Evolutionary conservation across 805 yeast genomes (phyloP), one percentile per base, ranked within the genome.

Genomic region (Helenozyma rhizophorensis): DNA sequence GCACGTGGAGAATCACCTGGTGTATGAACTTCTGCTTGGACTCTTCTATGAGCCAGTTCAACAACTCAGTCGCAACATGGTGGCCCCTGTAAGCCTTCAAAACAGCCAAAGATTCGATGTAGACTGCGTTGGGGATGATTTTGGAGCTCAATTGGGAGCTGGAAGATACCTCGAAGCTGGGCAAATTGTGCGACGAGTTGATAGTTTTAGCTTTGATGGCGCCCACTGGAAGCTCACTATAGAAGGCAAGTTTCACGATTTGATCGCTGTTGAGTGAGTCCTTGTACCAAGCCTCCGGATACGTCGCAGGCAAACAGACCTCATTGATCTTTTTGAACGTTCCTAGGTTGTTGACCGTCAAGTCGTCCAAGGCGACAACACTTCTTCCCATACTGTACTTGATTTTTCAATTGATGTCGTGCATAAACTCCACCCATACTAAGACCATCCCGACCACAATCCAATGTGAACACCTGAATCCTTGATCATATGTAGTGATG

Each of bases 191-290:
- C 10, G 61, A 47, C 14, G 74, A 64, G 36, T 69, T 67, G 33
- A 71, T 59, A 7, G 68, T 57, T 43, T 65, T 68, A 34, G 83
- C 80, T 39, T 79, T 78, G 30, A 87, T 61, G 4, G 78, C 81
- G 11, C 93, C 96, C 4, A 87, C 90, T 6, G 95, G 87, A 5
- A 83, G 73, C 49, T 83, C 95, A 30, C 81, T 73, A 56, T 70
- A 82, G 58, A 68, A 83, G 0, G 81, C 83, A 34, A 78, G 60
- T 49, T 79, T 70, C 21, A 71, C 69, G 21, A 81, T 59, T 18
- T 76, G 79, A 15, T 67, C 76, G 2, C 65, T 49, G 2, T 66
- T 60, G 16, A 70, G 54, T 10, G 76, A 60, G 14, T 69, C 69
- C 19, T 64, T 45, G 42, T 78, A 78, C 70, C 80, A 80, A 2